A percentile compares a stretch with the other conserved stretches of the same genome.
phyloP scores from a whole-genome alignment of 2,329 filamentous ascomycete genomes.

The Sphaceloma murrayae region DNA sequence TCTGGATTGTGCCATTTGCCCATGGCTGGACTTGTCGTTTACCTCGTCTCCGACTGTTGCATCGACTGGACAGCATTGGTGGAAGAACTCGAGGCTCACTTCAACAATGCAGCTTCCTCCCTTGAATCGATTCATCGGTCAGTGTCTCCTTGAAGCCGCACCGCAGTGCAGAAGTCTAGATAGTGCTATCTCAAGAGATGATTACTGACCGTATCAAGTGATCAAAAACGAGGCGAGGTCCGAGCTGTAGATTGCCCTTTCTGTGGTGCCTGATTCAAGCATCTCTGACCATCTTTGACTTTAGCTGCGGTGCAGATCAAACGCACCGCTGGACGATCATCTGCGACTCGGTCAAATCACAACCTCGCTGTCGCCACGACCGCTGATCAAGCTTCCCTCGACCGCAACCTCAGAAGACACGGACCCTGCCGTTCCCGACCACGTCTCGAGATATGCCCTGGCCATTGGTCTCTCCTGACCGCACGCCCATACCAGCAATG shows the following conservation, averaged over 20 bases:
- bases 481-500: not conserved
- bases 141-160: not conserved
- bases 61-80: too few species aligned
- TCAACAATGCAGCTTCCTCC: too few species aligned
- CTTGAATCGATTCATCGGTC: not conserved
- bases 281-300: slow-evolving; percentile 4
- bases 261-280: not conserved
- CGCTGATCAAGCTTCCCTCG: not conserved
- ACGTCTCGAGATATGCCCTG: not conserved
- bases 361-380: not conserved
- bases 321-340: not conserved
- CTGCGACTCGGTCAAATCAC: not conserved
- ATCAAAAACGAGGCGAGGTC: slow-evolving; percentile 7
- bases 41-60: too few species aligned
- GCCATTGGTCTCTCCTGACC: not conserved
- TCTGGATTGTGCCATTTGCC: too few species aligned
- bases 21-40: too few species aligned
- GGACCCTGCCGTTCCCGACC: slow-evolving; percentile 7
- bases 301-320: slow-evolving; percentile 1
- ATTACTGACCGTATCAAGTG: not conserved
- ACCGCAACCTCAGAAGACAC: not conserved
- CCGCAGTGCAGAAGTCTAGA: slow-evolving; percentile 2
- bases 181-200: not conserved
- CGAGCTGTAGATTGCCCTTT: not conserved
- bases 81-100: too few species aligned